phyloP scores from a whole-genome alignment of 305 asterid species.

The Fraxinus ornus region DNA sequence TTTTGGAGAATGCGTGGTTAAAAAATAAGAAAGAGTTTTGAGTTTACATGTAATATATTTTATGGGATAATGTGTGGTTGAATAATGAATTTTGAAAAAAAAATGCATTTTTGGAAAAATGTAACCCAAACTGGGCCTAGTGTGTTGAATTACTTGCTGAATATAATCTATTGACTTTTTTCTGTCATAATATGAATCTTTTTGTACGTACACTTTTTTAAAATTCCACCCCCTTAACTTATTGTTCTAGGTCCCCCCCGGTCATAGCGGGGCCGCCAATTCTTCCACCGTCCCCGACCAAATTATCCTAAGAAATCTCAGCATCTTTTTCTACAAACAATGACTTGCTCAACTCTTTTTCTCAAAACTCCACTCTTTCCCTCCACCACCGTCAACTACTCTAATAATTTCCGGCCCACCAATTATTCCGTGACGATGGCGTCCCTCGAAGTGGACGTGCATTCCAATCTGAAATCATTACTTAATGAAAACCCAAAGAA shows the following conservation, averaged over 20 bases:
- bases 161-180: background rate
- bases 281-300: constrained; percentile 4
- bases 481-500: constrained; percentile 19
- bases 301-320: background rate
- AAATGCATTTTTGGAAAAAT: too few species aligned
- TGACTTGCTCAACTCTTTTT: constrained; percentile 49
- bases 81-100: too few species aligned
- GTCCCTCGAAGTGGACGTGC: constrained; percentile 52
- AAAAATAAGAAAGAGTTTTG: too few species aligned
- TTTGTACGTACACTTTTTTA: background rate
- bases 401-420: constrained; percentile 23
- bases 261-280: constrained; percentile 16
- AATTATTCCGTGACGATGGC: constrained; percentile 23
- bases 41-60: too few species aligned
- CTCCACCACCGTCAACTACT: constrained; percentile 31
- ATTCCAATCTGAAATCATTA: constrained; percentile 19
- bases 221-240: background rate
- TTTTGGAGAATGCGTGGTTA: too few species aligned
- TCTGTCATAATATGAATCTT: background rate
- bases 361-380: constrained; percentile 32
- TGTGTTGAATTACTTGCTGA: background rate
- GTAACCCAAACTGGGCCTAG: too few species aligned
- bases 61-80: too few species aligned
- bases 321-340: constrained; percentile 2
- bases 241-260: background rate